Base-by-base conservation (phyloP, 2,329 filamentous ascomycete species). In the Fusarium mexicanum region DNA sequence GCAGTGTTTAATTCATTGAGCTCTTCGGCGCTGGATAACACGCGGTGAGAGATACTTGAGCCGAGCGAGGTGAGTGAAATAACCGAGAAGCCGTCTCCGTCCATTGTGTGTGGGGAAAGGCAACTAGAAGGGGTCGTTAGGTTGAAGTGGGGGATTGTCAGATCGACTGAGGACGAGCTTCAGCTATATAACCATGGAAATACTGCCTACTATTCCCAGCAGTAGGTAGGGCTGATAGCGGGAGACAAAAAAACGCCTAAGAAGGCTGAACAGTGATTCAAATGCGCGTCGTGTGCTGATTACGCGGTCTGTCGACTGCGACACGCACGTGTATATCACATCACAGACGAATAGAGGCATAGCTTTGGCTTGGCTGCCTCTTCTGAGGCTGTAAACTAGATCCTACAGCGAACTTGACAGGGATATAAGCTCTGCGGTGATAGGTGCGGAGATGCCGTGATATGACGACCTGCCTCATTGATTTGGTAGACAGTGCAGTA, bases 21-120 rank as follows among this genome's bases (percentile, higher is more conserved):
- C 71, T 83, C 82, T 35, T 75, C 75, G 0, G 74, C 73, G 26
- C 77, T 77, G 0, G 80, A 79, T 13, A 81, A 53, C 12, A 78
- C 64, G 14, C 79, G 77, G n/a, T 81, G 77, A 9, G 80, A 76
- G 50, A 83, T 79, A 44, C 76, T 74, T 18, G 78, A 74, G 57
- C 79, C 80, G 16, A 79, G 74, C 0, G 81, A 79, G 7, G 80
- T 80, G 16, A 83, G 64, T n/a, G 81, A 80, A 9, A 79, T 73
- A 47, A 80, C 76, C 17, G 82, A 82, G 76, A 82, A 83, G 57
- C 80, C 77, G 67, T 81, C 78, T 53, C 79, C 74, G 61, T 82
- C 78, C 82, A 82, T 83, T 16, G 24, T 72, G 48, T 55, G 47
- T 60, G 46, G 40, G 54, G 61, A 26, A 58, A 40, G 20, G 58